These are phyloP conservation scores for Colletotrichum cordylinicola DNA, from an alignment of 2,329 filamentous ascomycete genomes.

Conservation along the genomic window DNA sequence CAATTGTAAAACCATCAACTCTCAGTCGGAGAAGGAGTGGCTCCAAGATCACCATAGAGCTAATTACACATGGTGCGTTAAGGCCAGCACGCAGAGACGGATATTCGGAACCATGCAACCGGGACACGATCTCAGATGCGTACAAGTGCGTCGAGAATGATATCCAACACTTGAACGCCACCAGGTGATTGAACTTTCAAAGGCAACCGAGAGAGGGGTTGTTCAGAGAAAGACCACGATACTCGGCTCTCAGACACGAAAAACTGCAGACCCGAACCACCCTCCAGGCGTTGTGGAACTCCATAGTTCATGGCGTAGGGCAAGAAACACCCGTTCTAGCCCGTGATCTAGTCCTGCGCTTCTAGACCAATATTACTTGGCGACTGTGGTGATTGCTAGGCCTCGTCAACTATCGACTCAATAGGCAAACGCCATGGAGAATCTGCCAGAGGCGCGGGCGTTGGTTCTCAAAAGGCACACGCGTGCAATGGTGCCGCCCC, in stretches of 20 bases:
- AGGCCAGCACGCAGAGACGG: not conserved
- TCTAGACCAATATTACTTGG: not conserved
- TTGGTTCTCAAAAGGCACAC: not conserved
- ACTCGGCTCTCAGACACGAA: not conserved
- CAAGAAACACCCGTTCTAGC: not conserved
- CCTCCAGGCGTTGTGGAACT: not conserved
- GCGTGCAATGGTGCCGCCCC: not conserved
- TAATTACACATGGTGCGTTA: not conserved
- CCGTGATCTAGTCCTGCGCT: not conserved
- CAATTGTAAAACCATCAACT: not conserved
- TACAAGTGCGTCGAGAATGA: not conserved
- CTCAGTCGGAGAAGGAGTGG: not conserved
- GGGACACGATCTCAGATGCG: not conserved
- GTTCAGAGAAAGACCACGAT: not conserved
- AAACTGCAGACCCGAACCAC: not conserved
- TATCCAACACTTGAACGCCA: not conserved
- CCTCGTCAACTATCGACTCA: not conserved
- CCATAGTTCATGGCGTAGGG: not conserved
- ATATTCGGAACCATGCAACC: not conserved
- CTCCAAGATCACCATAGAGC: not conserved
- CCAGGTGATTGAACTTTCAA: not conserved
- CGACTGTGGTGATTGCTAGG: not conserved
- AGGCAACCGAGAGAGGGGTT: not conserved
- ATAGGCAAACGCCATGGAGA: not conserved
- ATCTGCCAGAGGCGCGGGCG: not conserved